Percentiles rank a stretch among this genome's conserved stretches.
These are phyloP conservation scores for Paulownia fortunei DNA, from an alignment of 257 asterid genomes.

Conservation along the genomic window DNA sequence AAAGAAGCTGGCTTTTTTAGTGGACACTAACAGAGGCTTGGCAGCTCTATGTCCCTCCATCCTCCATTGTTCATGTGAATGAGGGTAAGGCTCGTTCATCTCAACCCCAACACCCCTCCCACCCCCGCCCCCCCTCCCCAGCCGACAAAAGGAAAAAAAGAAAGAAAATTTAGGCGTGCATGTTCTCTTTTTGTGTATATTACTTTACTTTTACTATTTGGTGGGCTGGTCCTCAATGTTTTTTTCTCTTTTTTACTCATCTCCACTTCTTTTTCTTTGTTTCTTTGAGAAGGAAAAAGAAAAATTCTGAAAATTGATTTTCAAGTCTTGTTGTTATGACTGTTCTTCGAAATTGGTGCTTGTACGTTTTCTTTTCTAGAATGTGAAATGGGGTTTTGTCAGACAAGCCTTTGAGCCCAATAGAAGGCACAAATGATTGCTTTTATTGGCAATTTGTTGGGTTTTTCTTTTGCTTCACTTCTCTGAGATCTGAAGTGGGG, in stretches of 20 bases:
- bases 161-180: constrained; percentile 49
- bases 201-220: constrained; percentile 49
- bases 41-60: constrained; percentile 49
- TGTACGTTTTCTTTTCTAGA: background rate
- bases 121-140: background rate
- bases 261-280: constrained; percentile 40
- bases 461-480: constrained; percentile 56
- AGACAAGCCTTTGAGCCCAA: constrained; percentile 53
- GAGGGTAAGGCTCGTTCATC: constrained; percentile 33
- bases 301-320: constrained; percentile 4
- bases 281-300: constrained; percentile 3
- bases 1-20: constrained; percentile 43
- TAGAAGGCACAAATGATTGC: constrained; percentile 64
- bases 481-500: constrained; percentile 63
- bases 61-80: constrained; percentile 44
- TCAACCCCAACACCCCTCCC: background rate
- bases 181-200: constrained; percentile 42
- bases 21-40: constrained; percentile 36
- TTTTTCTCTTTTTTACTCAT: too few relatives aligned
- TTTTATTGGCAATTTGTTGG: constrained; percentile 44
- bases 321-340: background rate
- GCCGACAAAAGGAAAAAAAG: background rate
- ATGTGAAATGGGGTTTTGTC: constrained; percentile 28
- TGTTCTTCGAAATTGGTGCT: constrained; percentile 3
- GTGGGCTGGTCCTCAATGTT: constrained; percentile 35